Evolutionary conservation across 768 basidiomycete genomes (phyloP).

Genomic region (Hemileccinum impolitum): DNA sequence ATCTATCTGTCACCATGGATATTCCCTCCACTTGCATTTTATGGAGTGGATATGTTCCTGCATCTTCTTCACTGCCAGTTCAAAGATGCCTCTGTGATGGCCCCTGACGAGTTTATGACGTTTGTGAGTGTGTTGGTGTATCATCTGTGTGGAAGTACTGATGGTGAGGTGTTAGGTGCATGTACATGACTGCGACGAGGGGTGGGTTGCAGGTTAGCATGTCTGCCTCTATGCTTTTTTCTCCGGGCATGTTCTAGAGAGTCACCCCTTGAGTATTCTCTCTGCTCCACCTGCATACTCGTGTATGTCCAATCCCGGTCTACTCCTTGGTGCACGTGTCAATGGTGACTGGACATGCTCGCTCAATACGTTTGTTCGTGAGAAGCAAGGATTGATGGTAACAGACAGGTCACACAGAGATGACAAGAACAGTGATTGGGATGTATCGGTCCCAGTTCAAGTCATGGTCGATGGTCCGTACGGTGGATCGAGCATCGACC

Average conservation of each 20-base stretch:
- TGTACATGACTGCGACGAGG: constrained; percentile 50
- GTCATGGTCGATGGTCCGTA: constrained; percentile 89
- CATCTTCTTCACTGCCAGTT: constrained; percentile 67
- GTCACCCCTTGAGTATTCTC: constrained; percentile 77
- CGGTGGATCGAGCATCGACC: constrained; percentile 72
- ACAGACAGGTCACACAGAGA: background rate
- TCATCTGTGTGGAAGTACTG: background rate
- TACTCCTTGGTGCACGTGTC: constrained; percentile 64
- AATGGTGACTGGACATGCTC: constrained; percentile 73
- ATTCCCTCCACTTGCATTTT: constrained; percentile 75
- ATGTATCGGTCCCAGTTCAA: constrained; percentile 40
- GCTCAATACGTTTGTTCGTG: constrained; percentile 50
- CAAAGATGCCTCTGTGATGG: constrained; percentile 69
- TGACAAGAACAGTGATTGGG: constrained; percentile 5
- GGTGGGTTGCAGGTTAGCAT: constrained; percentile 61
- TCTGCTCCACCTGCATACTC: constrained; percentile 58
- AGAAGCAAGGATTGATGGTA: constrained; percentile 31
- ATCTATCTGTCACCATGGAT: constrained; percentile 81
- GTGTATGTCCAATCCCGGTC: constrained; percentile 41
- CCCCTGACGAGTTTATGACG: constrained; percentile 66
- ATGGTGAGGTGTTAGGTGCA: constrained; percentile 39
- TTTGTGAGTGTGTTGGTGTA: constrained; percentile 42
- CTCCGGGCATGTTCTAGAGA: constrained; percentile 65
- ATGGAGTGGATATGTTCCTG: constrained; percentile 72
- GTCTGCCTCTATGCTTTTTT: constrained; percentile 42